phyloP scores from a whole-genome alignment of 1,139 yeast genomes.

The Kodamaea anthophila region DNA sequence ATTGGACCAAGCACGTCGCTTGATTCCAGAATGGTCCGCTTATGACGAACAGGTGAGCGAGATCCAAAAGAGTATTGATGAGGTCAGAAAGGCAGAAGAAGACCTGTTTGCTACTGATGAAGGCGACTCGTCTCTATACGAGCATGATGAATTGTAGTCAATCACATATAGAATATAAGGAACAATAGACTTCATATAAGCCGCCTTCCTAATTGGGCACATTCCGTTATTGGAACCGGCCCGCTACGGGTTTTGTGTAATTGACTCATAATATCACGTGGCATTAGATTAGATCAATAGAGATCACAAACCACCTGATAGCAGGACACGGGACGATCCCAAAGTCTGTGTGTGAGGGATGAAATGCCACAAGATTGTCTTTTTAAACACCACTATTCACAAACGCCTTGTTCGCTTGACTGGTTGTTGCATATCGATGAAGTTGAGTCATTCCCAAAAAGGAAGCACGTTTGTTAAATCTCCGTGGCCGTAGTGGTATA shows the following conservation, averaged over 20 bases:
- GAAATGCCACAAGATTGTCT: no score
- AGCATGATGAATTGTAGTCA: slow-evolving; percentile 15
- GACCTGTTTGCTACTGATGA: slow-evolving; percentile 3
- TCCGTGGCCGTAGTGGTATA: slow-evolving; percentile 1
- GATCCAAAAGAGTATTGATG: slow-evolving; percentile 3
- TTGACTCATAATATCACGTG: slow-evolving; percentile 8
- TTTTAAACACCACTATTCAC: no score
- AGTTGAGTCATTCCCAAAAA: no score
- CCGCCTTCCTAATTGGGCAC: slow-evolving; percentile 2
- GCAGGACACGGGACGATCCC: no score
- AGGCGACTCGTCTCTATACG: slow-evolving; percentile 7
- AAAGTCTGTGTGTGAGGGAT: no score
- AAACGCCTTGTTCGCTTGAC: no score
- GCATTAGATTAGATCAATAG: slow-evolving; percentile 5
- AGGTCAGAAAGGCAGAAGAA: slow-evolving; percentile 6
- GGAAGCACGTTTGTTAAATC: neutral
- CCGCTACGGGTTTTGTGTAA: slow-evolving; percentile 3
- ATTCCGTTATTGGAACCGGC: neutral
- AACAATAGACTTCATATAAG: no score
- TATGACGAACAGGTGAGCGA: slow-evolving; percentile 36
- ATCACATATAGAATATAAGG: no score
- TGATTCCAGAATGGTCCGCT: slow-evolving; percentile 69
- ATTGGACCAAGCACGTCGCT: slow-evolving; percentile 64
- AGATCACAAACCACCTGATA: no score
- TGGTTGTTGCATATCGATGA: no score